phyloP scores from a whole-genome alignment of 2,329 filamentous ascomycete species.

The Talaromyces amestolkiae region DNA sequence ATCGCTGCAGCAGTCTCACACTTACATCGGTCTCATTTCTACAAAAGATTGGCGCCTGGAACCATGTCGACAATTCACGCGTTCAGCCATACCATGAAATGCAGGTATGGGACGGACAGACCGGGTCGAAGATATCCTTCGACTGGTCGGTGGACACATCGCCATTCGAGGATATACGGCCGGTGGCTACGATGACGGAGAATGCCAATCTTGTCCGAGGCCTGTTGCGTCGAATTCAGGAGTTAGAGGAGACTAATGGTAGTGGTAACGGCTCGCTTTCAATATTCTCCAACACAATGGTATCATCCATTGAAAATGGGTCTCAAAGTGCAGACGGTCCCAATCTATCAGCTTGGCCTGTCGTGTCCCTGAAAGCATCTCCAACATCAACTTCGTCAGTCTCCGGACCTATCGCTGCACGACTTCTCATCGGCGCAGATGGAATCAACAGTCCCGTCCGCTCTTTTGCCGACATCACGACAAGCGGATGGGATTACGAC shows the following conservation, averaged over 20 bases:
- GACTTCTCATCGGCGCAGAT: slow-evolving; percentile 87
- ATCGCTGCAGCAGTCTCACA: slow-evolving; percentile 92
- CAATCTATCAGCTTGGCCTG: slow-evolving; percentile 83
- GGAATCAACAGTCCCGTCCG: slow-evolving; percentile 93
- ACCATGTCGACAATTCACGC: slow-evolving; percentile 67
- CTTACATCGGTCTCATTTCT: slow-evolving; percentile 83
- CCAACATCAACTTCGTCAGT: slow-evolving; percentile 20
- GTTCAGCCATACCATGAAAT: slow-evolving; percentile 91
- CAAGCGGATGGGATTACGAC: slow-evolving; percentile 88
- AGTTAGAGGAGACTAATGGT: slow-evolving; percentile 47
- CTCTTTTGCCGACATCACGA: slow-evolving; percentile 80
- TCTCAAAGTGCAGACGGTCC: slow-evolving; percentile 62
- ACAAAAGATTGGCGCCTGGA: slow-evolving; percentile 80
- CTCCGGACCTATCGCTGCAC: slow-evolving; percentile 65
- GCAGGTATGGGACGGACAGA: slow-evolving; percentile 97
- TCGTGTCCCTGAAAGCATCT: slow-evolving; percentile 68
- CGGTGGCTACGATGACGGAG: slow-evolving; percentile 95
- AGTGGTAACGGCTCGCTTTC: slow-evolving; percentile 49
- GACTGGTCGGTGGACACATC: slow-evolving; percentile 61
- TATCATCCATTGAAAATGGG: slow-evolving; percentile 77
- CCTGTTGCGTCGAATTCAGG: slow-evolving; percentile 68
- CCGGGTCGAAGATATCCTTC: slow-evolving; percentile 83
- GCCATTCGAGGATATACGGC: slow-evolving; percentile 51
- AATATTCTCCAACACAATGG: slow-evolving; percentile 72
- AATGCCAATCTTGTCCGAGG: slow-evolving; percentile 84